Base-by-base conservation (phyloP, 306 rosid species). In the Cucumis hystrix region DNA sequence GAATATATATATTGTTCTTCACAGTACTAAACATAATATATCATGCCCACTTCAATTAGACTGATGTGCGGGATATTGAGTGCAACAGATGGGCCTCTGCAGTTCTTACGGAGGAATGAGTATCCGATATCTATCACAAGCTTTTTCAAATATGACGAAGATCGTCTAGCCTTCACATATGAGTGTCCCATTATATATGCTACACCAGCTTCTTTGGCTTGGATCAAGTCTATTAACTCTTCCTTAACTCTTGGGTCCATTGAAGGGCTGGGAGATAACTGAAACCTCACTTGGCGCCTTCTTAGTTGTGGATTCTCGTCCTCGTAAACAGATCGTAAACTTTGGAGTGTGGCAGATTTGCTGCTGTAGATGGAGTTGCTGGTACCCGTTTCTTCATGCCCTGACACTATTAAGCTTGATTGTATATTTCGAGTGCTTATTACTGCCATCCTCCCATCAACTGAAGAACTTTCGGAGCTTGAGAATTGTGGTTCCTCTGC, bases 41-140 rank as follows among this genome's bases (percentile, higher is more conserved):
- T 92, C 96, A 92, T 92, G 65, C 97, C 97, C 80, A 92, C 97
- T 85, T 92, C 97, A 51, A 92, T 88, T 2, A 92, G 91, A 82
- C 97, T 88, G 76, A 90, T 92, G 77, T 92, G 97, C 78, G 97
- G 97, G 82, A 92, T 90, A 82, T 92, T 92, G 39, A 92, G 96
- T 7, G 97, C 93, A 78, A 90, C 93, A 66, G 92, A 80, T 4
- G 96, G 96, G 33, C 96, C 97, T 84, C 97, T 81, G 83, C 93
- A 92, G 85, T 92, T 92, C 90, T 90, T 92, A 70, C 97, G 78
- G 15, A 92, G 91, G 78, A 92, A 92, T 1, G 96, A 88, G 81
- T 92, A 92, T 9, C 96, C 96, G 33, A 88, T 84, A 82, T 92
- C 93, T 57, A 92, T 86, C 71, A 81, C 93, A 0, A 90, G 77